Percentiles rank a stretch among this genome's conserved stretches.
phyloP scores from a whole-genome alignment of 805 yeast species.

The Suhomyces xylopsoci region DNA sequence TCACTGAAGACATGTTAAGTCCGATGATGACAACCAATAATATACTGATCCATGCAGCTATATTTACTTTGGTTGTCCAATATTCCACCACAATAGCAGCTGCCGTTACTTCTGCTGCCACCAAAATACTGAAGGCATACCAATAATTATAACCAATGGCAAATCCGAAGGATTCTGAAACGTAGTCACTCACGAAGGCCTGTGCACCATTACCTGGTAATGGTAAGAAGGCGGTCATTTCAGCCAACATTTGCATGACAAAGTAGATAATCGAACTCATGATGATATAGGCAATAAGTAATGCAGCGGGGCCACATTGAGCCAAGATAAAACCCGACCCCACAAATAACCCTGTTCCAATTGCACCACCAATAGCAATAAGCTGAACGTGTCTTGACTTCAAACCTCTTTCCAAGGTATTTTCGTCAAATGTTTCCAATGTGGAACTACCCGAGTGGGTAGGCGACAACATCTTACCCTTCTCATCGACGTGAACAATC shows the following conservation, averaged over 20 bases:
- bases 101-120: conserved; percentile 37
- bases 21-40: conserved; percentile 23
- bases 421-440: conserved; percentile 16
- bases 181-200: conserved; percentile 26
- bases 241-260: conserved; percentile 32
- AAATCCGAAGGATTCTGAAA: conserved; percentile 29
- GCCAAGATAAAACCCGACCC: conserved; percentile 25
- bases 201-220: conserved; percentile 34
- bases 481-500: conserved; percentile 23
- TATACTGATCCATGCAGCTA: conserved; percentile 41
- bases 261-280: conserved; percentile 22
- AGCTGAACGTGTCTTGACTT: conserved; percentile 14
- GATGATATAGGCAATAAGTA: conserved; percentile 16
- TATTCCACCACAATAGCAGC: conserved; percentile 40
- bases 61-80: conserved; percentile 31
- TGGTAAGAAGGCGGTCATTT: conserved; percentile 34
- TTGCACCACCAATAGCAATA: conserved; percentile 18
- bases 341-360: conserved; percentile 23
- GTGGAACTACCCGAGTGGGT: conserved; percentile 13
- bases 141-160: conserved; percentile 35
- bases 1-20: conserved; percentile 29
- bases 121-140: conserved; percentile 32
- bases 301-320: conserved; percentile 17
- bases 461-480: conserved; percentile 18
- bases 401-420: conserved; percentile 14